Base-by-base conservation (phyloP, 1,284 basidiomycete genomes). In the Kalmanozyma brasiliensis region DNA sequence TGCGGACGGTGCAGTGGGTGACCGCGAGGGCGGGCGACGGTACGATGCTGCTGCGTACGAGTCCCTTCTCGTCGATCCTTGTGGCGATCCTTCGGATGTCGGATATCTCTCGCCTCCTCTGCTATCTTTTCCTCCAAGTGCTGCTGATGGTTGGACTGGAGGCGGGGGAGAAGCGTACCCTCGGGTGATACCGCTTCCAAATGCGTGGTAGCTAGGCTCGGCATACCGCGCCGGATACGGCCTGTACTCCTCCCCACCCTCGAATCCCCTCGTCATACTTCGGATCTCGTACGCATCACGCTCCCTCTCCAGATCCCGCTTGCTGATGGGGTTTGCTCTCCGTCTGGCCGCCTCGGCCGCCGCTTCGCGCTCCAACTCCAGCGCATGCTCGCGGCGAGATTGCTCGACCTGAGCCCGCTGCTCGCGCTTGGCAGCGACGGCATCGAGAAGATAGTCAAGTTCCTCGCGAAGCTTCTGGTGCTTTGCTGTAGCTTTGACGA, bases 401-500 rank as follows among this genome's bases (percentile, higher is more conserved):
- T 66, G 57, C 33, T 66, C 57, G 52, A 66, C 59, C 1, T 46
- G 51, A 3, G 51, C 51, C 3, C 62, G 46, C 26, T 61, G 58
- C 10, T 48, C 56, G 5, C 48, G 60, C 34, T 66, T 61, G 8
- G 49, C 22, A 5, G 62, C 68, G 5, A 71, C 40, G 6, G 68
- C 62, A 41, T 71, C 68, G 17, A 71, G 51, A 8, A 71, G 55
- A n/a, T 49, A 71, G 48, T 67, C 61, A 48, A 72, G 56, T 48
- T 72, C 69, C 29, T 72, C 63, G 19, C 64, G 63, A 7, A 72
- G 59, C 49, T 72, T 72, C 8, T 46, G 44, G 10, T 72, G 63
- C 49, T 72, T 72, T n/a, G 52, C 49, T 2, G 63, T 19, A 4
- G 69, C 59, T 37, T 52, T 58, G n/a, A 41, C 23, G 17, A 72